Base-by-base conservation (phyloP, 345 rosid genomes). In the Eucalyptus victrix region DNA sequence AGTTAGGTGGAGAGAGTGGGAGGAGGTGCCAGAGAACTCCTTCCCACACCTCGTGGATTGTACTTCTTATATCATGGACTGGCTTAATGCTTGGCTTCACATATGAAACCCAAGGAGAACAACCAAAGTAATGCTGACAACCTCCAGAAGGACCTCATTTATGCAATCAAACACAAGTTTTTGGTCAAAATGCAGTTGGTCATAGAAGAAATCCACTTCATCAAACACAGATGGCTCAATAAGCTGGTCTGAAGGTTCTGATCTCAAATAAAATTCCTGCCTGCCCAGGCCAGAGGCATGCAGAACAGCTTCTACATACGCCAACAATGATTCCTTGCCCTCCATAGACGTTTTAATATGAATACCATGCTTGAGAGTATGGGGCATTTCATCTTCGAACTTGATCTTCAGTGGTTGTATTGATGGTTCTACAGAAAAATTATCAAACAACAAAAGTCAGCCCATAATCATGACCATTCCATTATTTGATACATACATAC, bases 111-210 rank as follows among this genome's bases (percentile, higher is more conserved):
- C 96, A 94, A 18, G 97, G 97, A 32, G 94, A 94, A 92, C 92
- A 93, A 90, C 96, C 94, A 37, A 93, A 91, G 88, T 93, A 90
- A 72, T 92, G 90, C 45, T 89, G 93, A 49, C 93, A 94, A 96
- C 90, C 92, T 96, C 97, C 88, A 92, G 76, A 67, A 98, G 96
- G 92, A 93, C 97, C 92, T 98, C 99, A n/a, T 96, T 96, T 88
- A 96, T 94, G 87, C 96, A 94, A 91, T 96, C 97, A 86, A 95
- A 97, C 54, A 97, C 92, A 56, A 97, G 97, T 86, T 92, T 92
- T 86, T 93, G 93, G 47, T 93, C 94, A 14, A 19, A 86, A 90
- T 96, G 94, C 90, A 95, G 94, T 67, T 92, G 92, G 93, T 93
- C 94, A 30, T 95, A 90, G 58, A 90, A 94, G 94, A 95, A 94